These are phyloP conservation scores for Fonsecaea multimorphosa DNA, from an alignment of 2,329 filamentous ascomycete genomes.

Conservation along the genomic window DNA sequence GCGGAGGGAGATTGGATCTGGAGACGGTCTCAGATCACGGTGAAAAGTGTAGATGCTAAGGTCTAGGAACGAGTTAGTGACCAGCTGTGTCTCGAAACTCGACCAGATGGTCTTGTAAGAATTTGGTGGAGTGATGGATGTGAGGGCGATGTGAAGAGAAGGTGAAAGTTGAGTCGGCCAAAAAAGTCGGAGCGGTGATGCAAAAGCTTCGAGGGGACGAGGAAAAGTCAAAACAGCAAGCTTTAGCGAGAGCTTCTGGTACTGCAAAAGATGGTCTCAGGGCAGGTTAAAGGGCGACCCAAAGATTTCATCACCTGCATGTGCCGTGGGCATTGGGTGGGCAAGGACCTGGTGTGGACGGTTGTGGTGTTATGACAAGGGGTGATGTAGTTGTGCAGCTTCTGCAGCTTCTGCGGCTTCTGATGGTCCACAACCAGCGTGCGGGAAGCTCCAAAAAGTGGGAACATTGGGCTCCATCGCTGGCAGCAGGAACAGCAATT, in stretches of 20 bases:
- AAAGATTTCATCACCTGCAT: constrained; percentile 10
- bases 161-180: not conserved
- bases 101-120: not conserved
- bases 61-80: constrained; percentile 7
- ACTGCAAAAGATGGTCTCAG: not conserved
- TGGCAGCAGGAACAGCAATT: not conserved
- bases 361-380: not conserved
- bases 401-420: not conserved
- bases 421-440: not conserved
- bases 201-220: constrained; percentile 6
- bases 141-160: not conserved
- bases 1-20: constrained; percentile 1
- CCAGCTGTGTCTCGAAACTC: not conserved
- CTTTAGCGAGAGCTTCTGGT: constrained; percentile 10
- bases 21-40: constrained; percentile 7
- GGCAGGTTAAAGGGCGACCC: not conserved
- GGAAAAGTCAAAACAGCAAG: constrained; percentile 4
- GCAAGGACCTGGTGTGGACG: constrained; percentile 5
- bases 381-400: constrained; percentile 13
- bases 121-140: not conserved
- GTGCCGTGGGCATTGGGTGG: constrained; percentile 2
- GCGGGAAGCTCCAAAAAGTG: not conserved
- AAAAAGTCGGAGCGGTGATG: constrained; percentile 7
- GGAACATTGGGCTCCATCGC: not conserved
- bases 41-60: not conserved